A percentile compares a stretch with the other conserved stretches of the same genome.
These are phyloP conservation scores for Coleophoma crateriformis DNA, from an alignment of 2,329 filamentous ascomycete genomes.

Conservation along the genomic window DNA sequence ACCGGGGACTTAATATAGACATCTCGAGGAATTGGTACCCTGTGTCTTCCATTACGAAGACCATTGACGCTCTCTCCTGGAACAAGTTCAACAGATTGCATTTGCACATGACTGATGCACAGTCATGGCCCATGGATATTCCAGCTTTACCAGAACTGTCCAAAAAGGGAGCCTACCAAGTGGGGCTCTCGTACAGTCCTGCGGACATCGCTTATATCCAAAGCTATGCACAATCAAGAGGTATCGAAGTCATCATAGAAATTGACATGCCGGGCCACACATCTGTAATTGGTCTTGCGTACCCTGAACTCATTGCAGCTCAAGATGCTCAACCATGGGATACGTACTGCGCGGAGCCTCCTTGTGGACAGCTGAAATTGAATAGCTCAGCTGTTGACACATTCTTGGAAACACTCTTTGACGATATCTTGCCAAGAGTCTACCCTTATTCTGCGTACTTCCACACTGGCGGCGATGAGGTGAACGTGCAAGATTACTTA, in stretches of 20 bases:
- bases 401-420: conserved; percentile 68
- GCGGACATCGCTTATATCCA: conserved; percentile 62
- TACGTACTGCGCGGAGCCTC: conserved; percentile 56
- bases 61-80: conserved; percentile 71
- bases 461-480: conserved; percentile 84
- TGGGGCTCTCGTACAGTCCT: conserved; percentile 61
- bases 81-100: conserved; percentile 82
- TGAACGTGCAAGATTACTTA: conserved; percentile 69
- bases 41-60: conserved; percentile 56
- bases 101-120: conserved; percentile 75
- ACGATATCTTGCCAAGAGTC: conserved; percentile 71
- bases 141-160: conserved; percentile 68
- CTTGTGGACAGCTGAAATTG: conserved; percentile 68
- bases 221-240: conserved; percentile 61
- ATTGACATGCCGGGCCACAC: conserved; percentile 82
- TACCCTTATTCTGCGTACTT: conserved; percentile 68
- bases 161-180: conserved; percentile 66
- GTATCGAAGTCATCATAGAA: conserved; percentile 68
- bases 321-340: conserved; percentile 51
- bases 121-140: conserved; percentile 82
- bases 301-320: conserved; percentile 68
- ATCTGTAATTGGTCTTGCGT: conserved; percentile 56
- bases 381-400: conserved; percentile 64
- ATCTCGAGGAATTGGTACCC: conserved; percentile 60
- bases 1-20: conserved; percentile 78